Evolutionary conservation across 495 filamentous ascomycete species (phyloP).

Genomic region (Penicillium taxi): DNA sequence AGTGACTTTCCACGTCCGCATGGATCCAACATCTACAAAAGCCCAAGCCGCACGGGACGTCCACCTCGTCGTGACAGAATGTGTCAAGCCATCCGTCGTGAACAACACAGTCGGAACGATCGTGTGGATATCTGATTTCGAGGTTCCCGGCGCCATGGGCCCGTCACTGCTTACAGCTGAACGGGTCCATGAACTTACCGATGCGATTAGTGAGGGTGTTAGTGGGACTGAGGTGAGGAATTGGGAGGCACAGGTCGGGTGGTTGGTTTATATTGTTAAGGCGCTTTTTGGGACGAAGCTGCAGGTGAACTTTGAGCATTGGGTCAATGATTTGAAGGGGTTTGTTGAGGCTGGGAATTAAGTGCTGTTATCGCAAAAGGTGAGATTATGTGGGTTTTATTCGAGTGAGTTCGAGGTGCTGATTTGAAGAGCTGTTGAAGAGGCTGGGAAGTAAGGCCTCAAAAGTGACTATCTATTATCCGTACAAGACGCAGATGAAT

Average conservation of each 20-base stretch:
- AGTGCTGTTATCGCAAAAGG: too few species aligned
- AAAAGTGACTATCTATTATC: too few species aligned
- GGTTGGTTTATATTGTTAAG: slow-evolving; percentile 31
- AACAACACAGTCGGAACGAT: slow-evolving; percentile 23
- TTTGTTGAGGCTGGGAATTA: slow-evolving; percentile 26
- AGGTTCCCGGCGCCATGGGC: slow-evolving; percentile 20
- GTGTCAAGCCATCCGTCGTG: slow-evolving; percentile 17
- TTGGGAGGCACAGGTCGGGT: slow-evolving; percentile 38
- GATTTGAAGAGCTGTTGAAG: too few species aligned
- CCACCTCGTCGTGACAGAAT: slow-evolving; percentile 22
- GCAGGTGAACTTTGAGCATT: slow-evolving; percentile 30
- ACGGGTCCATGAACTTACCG: slow-evolving; percentile 34
- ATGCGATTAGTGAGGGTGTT: slow-evolving; percentile 12
- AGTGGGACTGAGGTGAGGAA: slow-evolving; percentile 31
- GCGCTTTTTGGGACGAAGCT: slow-evolving; percentile 30
- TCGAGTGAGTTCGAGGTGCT: too few species aligned
- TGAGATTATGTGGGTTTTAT: too few species aligned
- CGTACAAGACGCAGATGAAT: too few species aligned
- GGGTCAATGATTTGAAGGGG: slow-evolving; percentile 33
- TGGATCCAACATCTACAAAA: slow-evolving; percentile 29
- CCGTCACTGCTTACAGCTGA: slow-evolving; percentile 28
- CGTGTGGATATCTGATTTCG: slow-evolving; percentile 26
- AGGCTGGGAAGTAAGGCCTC: too few species aligned
- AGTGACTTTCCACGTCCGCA: slow-evolving; percentile 38
- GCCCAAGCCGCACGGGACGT: slow-evolving; percentile 22